phyloP scores from a whole-genome alignment of 306 rosid genomes.

The Acacia crassicarpa region DNA sequence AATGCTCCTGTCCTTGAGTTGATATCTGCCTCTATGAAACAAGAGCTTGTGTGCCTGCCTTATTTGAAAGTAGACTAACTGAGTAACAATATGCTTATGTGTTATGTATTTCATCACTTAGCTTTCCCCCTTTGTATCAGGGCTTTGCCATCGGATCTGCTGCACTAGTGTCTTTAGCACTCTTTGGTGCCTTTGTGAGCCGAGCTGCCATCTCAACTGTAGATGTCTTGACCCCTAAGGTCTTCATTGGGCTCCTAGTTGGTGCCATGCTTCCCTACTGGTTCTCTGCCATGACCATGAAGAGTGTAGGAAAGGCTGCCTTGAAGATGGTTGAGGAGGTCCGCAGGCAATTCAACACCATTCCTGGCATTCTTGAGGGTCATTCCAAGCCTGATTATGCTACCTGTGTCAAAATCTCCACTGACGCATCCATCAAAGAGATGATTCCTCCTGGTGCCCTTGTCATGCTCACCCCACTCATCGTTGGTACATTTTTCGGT shows the following conservation, averaged over 20 bases:
- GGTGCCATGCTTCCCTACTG: constrained; percentile 93
- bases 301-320: constrained; percentile 89
- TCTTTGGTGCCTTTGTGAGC: constrained; percentile 80
- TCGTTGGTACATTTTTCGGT: constrained; percentile 69
- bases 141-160: constrained; percentile 87
- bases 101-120: not conserved
- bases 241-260: constrained; percentile 70
- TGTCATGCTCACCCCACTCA: constrained; percentile 83
- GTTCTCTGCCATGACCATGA: constrained; percentile 94
- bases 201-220: constrained; percentile 69
- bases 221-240: constrained; percentile 85
- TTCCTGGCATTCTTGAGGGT: constrained; percentile 81
- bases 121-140: constrained; percentile 29
- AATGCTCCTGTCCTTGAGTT: not conserved
- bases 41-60: not conserved
- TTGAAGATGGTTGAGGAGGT: constrained; percentile 89
- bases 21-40: not conserved
- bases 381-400: constrained; percentile 73
- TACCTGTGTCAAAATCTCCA: constrained; percentile 79
- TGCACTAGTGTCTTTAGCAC: constrained; percentile 73
- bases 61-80: not conserved
- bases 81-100: not conserved
- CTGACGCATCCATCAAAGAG: constrained; percentile 87
- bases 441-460: constrained; percentile 91
- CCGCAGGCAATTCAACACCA: constrained; percentile 79